phyloP scores from a whole-genome alignment of 2,329 filamentous ascomycete genomes.

The Penicillium sp. region DNA sequence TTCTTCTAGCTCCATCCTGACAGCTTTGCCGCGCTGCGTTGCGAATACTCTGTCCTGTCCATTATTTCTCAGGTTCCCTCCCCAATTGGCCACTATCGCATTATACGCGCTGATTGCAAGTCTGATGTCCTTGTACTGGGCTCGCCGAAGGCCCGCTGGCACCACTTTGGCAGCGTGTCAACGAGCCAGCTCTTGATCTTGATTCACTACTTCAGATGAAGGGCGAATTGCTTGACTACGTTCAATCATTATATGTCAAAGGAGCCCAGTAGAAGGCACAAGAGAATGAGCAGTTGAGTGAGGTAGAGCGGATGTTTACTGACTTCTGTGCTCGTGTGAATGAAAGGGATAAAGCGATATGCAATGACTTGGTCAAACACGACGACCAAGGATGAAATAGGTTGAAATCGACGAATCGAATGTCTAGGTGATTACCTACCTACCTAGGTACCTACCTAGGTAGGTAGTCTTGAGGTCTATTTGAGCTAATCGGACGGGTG shows the following conservation, averaged over 20 bases:
- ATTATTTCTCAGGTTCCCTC: not conserved
- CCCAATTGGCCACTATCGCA: not conserved
- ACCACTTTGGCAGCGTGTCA: not conserved
- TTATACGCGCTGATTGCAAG: not conserved
- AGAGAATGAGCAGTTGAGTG: not conserved
- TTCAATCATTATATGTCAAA: not conserved
- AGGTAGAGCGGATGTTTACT: not conserved
- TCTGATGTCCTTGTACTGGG: not conserved
- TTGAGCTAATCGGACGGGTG: no score
- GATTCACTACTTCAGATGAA: not conserved
- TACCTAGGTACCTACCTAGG: no score
- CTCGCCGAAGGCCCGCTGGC: not conserved
- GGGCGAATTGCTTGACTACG: not conserved
- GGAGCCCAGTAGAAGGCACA: not conserved
- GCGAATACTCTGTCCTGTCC: not conserved
- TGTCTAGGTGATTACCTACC: no score
- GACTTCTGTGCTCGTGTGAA: not conserved
- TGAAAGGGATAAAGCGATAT: not conserved
- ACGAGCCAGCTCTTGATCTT: not conserved
- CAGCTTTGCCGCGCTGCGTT: not conserved
- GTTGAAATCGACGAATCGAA: not conserved
- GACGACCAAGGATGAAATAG: not conserved
- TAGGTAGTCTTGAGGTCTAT: no score
- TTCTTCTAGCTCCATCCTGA: not conserved
- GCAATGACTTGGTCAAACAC: not conserved